A percentile compares a stretch with the other conserved stretches of the same genome.
These are phyloP conservation scores for Rubus idaeus DNA, from an alignment of 306 rosid genomes.

Conservation along the genomic window DNA sequence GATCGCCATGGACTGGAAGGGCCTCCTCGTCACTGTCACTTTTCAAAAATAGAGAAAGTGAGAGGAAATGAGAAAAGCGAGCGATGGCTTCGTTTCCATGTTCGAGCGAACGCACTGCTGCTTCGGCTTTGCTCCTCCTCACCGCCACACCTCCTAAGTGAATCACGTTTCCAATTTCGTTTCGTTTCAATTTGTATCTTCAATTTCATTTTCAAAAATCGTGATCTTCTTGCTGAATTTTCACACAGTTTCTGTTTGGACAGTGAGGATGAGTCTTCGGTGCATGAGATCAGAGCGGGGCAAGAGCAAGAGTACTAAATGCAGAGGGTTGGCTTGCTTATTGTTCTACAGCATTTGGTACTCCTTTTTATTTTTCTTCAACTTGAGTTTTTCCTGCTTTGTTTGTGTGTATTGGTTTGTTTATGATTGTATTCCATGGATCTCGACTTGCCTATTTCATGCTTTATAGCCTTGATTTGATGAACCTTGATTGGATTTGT, in stretches of 20 bases:
- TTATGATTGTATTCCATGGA: constrained; percentile 26
- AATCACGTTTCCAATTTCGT: too few relatives aligned
- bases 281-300: constrained; percentile 29
- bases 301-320: constrained; percentile 12
- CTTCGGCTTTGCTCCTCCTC: too few relatives aligned
- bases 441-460: constrained; percentile 37
- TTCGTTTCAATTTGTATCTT: too few relatives aligned
- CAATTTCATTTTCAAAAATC: neutral
- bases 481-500: constrained; percentile 3
- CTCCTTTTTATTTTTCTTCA: constrained; percentile 17
- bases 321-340: too few relatives aligned
- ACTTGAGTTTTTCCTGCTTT: neutral
- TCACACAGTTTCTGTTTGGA: constrained; percentile 38
- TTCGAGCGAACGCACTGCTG: too few relatives aligned
- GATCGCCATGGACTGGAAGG: too few relatives aligned
- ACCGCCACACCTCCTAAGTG: too few relatives aligned
- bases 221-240: neutral
- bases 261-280: neutral
- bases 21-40: too few relatives aligned
- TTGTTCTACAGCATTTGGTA: too few relatives aligned
- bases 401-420: neutral
- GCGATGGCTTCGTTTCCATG: too few relatives aligned
- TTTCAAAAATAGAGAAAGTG: too few relatives aligned
- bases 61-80: too few relatives aligned
- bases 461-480: constrained; percentile 17